Evolutionary conservation across 225 moss, liverwort and hornwort species (phyloP).

Genomic region (Lunularia cruciata): DNA sequence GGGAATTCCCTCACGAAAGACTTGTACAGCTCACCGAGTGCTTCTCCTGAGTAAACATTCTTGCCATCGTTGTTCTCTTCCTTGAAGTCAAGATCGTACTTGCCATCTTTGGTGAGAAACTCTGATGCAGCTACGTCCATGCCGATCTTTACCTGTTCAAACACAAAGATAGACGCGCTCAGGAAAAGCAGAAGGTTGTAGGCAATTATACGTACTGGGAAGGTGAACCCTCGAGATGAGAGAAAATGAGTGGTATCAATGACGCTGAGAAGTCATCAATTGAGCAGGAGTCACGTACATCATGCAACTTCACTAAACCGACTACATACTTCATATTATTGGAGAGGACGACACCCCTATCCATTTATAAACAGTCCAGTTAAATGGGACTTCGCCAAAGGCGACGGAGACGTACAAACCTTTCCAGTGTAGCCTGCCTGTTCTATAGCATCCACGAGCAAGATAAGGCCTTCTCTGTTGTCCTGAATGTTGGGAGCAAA

Average conservation of each 20-base stretch:
- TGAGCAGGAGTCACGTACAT: neutral
- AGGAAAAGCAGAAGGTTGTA: no score
- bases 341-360: no score
- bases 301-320: no score
- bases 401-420: conserved; percentile 5
- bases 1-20: conserved; percentile 83
- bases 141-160: conserved; percentile 64
- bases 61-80: conserved; percentile 84
- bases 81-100: conserved; percentile 92
- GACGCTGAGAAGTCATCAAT: neutral
- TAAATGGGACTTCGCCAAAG: no score
- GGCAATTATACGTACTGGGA: no score
- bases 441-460: conserved; percentile 90
- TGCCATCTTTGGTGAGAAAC: conserved; percentile 80
- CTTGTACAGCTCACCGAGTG: conserved; percentile 90
- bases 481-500: conserved; percentile 98
- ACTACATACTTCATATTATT: no score
- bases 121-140: conserved; percentile 99
- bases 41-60: conserved; percentile 71
- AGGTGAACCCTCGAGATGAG: no score
- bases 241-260: no score
- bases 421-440: conserved; percentile 96
- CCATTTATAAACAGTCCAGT: no score
- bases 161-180: no score
- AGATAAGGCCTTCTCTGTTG: conserved; percentile 84